A percentile compares a stretch with the other conserved stretches of the same genome.
Evolutionary conservation across 805 yeast genomes (phyloP).

Genomic region (Kodamaea leandrae): DNA sequence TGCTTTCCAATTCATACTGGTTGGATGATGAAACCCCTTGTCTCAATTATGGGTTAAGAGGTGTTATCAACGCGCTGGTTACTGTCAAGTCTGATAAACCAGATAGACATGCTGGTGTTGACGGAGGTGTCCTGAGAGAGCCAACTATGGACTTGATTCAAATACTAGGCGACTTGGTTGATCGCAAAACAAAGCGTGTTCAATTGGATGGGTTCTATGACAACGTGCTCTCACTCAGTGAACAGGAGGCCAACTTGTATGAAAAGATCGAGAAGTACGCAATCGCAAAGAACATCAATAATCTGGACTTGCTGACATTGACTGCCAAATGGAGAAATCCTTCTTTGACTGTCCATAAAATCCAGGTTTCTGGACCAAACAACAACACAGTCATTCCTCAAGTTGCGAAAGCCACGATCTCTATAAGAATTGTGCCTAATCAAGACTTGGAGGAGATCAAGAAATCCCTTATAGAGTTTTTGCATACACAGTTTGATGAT

Average conservation of each 20-base stretch:
- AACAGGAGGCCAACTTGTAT: conserved; percentile 59
- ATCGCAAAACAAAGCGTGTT: conserved; percentile 33
- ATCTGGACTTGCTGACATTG: conserved; percentile 45
- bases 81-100: conserved; percentile 70
- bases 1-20: conserved; percentile 93
- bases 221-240: conserved; percentile 56
- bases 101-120: conserved; percentile 94
- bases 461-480: conserved; percentile 41
- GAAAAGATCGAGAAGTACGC: conserved; percentile 51
- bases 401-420: conserved; percentile 68
- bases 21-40: conserved; percentile 86
- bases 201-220: conserved; percentile 74
- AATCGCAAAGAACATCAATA: conserved; percentile 31
- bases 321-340: conserved; percentile 88
- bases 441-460: conserved; percentile 68
- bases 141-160: conserved; percentile 85
- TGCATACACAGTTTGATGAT: conserved; percentile 45
- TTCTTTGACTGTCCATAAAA: conserved; percentile 79
- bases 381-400: conserved; percentile 89
- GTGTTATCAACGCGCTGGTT: conserved; percentile 80
- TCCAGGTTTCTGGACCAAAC: conserved; percentile 86
- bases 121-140: conserved; percentile 87
- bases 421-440: conserved; percentile 86
- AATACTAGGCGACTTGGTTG: conserved; percentile 62
- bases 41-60: conserved; percentile 90